phyloP scores from a whole-genome alignment of 148 eudicot species.

The Camellia granthamiana region DNA sequence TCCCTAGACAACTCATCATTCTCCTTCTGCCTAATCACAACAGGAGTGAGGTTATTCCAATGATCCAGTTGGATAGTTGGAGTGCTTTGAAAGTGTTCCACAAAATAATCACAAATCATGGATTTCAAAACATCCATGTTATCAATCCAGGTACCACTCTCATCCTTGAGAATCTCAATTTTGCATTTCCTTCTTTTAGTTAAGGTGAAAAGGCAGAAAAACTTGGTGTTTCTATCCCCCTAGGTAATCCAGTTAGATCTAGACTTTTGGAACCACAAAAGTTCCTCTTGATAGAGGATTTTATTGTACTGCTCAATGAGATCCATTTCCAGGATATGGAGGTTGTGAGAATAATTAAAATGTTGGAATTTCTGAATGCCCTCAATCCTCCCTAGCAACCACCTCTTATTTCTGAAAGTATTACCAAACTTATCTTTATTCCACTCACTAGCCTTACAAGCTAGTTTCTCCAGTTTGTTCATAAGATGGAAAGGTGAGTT shows the following conservation, averaged over 20 bases:
- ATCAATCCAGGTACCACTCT: background rate
- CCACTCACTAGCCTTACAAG: rapidly evolving
- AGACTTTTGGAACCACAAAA: background rate
- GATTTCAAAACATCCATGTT: too few species aligned
- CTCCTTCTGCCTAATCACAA: too few species aligned
- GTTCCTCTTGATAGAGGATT: background rate
- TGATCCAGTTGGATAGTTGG: too few species aligned
- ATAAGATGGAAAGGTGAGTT: background rate
- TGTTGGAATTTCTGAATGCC: background rate
- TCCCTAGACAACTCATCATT: too few species aligned
- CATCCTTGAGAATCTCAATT: background rate
- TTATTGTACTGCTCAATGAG: background rate
- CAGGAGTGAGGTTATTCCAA: too few species aligned
- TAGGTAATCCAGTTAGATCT: background rate
- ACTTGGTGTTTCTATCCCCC: background rate
- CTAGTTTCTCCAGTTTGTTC: background rate
- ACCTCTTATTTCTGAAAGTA: background rate
- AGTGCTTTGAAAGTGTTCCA: too few species aligned
- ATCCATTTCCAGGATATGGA: background rate
- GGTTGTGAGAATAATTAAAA: background rate
- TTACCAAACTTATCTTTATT: background rate
- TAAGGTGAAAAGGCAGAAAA: background rate
- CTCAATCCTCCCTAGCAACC: background rate
- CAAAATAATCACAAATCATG: too few species aligned
- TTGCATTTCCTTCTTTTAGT: too few species aligned